phyloP scores from a whole-genome alignment of 352 stramenopile genomes.

The Plasmopara viticola region DNA sequence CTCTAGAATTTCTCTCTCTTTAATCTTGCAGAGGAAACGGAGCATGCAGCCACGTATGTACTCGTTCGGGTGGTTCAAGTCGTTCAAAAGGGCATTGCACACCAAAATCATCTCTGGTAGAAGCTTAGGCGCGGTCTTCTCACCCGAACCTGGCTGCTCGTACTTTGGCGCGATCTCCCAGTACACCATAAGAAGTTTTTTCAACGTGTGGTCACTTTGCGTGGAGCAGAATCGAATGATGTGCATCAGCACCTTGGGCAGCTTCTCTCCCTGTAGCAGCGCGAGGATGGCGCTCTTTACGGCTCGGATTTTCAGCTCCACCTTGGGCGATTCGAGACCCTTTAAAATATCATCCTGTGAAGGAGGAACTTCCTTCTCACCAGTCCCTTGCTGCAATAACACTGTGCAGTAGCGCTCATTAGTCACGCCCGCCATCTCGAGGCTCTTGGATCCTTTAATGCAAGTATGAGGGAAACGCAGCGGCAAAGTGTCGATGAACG shows the following conservation, averaged over 20 bases:
- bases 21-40: conserved; percentile 99
- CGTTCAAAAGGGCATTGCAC: conserved; percentile 99
- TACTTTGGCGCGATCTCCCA: conserved; percentile 99
- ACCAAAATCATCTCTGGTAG: conserved; percentile 99
- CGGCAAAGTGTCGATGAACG: conserved; percentile 7
- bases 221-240: conserved; percentile 99
- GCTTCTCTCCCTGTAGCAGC: conserved; percentile 96
- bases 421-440: conserved; percentile 51
- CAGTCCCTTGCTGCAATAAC: conserved; percentile 53
- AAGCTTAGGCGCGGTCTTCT: conserved; percentile 84
- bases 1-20: conserved; percentile 94
- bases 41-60: conserved; percentile 99
- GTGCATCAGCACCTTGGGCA: conserved; percentile 99
- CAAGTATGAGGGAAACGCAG: conserved; percentile 7
- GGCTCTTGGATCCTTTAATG: conserved; percentile 22
- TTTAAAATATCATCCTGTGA: conserved; percentile 97
- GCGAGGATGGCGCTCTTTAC: conserved; percentile 98
- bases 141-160: conserved; percentile 57
- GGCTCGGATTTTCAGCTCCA: conserved; percentile 95
- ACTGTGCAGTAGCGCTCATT: conserved; percentile 87
- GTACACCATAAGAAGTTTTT: conserved; percentile 99
- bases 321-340: conserved; percentile 92
- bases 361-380: conserved; percentile 60
- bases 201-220: conserved; percentile 98
- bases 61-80: conserved; percentile 99